Percentiles rank a stretch among this genome's conserved stretches.
These are phyloP conservation scores for Phytopythium vexans DNA, from an alignment of 352 stramenopile genomes.

Conservation along the genomic window DNA sequence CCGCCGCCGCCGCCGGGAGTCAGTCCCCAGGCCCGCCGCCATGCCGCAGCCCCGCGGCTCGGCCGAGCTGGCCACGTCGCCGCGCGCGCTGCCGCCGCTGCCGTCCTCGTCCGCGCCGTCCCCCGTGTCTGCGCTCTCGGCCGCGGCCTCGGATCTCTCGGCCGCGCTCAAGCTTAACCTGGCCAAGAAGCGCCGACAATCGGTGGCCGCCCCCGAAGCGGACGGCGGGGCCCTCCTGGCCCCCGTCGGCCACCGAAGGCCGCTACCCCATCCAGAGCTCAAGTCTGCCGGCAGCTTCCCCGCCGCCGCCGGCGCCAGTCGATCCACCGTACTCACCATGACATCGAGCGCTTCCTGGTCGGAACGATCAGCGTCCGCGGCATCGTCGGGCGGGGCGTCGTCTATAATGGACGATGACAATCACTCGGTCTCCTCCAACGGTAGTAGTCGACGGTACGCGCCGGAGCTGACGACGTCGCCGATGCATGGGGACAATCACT, in stretches of 20 bases:
- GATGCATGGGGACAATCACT: constrained; percentile 16
- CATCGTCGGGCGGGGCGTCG: constrained; percentile 7
- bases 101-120: constrained; percentile 18
- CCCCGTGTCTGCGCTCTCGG: constrained; percentile 23
- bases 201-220: constrained; percentile 17
- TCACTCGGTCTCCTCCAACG: constrained; percentile 14
- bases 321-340: constrained; percentile 15
- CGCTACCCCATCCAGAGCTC: constrained; percentile 6
- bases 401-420: constrained; percentile 18
- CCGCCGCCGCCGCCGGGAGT: too few relatives aligned
- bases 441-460: background rate
- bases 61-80: constrained; percentile 21
- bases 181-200: constrained; percentile 23
- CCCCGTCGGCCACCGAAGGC: constrained; percentile 6
- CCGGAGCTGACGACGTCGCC: constrained; percentile 21
- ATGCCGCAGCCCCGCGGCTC: constrained; percentile 1
- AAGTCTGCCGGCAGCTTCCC: constrained; percentile 7
- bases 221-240: constrained; percentile 5
- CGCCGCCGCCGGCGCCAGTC: background rate
- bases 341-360: constrained; percentile 8
- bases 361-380: constrained; percentile 9
- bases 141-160: constrained; percentile 21
- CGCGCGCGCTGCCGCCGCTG: constrained; percentile 15
- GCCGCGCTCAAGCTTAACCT: constrained; percentile 31
- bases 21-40: background rate